Evolutionary conservation across 768 basidiomycete genomes (phyloP).

Genomic region (Kwoniella botswanensis): DNA sequence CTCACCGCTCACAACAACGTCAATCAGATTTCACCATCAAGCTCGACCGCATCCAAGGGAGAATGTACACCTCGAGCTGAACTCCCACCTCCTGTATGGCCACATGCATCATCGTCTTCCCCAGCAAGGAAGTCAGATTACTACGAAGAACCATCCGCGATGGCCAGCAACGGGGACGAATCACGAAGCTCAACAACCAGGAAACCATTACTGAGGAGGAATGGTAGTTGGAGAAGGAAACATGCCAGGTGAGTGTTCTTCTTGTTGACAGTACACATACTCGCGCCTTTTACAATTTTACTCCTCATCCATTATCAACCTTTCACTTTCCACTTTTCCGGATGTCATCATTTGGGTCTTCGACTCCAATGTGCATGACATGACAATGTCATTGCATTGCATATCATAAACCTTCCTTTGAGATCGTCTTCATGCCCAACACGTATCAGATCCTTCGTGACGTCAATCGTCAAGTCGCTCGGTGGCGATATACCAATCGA

Average conservation of each 20-base stretch:
- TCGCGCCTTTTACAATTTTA: background rate
- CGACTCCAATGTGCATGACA: background rate
- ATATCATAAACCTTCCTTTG: slow-evolving; percentile 1
- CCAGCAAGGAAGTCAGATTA: slow-evolving; percentile 8
- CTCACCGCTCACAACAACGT: background rate
- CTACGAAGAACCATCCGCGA: slow-evolving; percentile 1
- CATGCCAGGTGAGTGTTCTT: slow-evolving; percentile 47
- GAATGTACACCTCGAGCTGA: slow-evolving; percentile 45
- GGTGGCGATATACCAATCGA: background rate
- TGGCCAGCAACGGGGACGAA: slow-evolving; percentile 9
- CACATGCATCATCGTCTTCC: slow-evolving; percentile 26
- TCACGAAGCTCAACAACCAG: slow-evolving; percentile 4
- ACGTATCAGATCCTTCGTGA: slow-evolving; percentile 21
- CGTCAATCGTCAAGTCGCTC: slow-evolving; percentile 19
- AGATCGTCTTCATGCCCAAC: background rate
- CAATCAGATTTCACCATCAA: slow-evolving; percentile 24
- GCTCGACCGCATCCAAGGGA: slow-evolving; percentile 37
- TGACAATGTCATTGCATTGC: background rate
- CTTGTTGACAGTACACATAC: background rate
- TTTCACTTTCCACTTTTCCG: background rate
- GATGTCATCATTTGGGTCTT: slow-evolving; percentile 5
- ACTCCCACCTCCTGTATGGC: slow-evolving; percentile 39
- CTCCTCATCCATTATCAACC: background rate
- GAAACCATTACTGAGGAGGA: slow-evolving; percentile 27
- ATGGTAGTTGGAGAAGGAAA: slow-evolving; percentile 39